Base-by-base conservation (phyloP, 805 yeast species). In the Candida anglica region DNA sequence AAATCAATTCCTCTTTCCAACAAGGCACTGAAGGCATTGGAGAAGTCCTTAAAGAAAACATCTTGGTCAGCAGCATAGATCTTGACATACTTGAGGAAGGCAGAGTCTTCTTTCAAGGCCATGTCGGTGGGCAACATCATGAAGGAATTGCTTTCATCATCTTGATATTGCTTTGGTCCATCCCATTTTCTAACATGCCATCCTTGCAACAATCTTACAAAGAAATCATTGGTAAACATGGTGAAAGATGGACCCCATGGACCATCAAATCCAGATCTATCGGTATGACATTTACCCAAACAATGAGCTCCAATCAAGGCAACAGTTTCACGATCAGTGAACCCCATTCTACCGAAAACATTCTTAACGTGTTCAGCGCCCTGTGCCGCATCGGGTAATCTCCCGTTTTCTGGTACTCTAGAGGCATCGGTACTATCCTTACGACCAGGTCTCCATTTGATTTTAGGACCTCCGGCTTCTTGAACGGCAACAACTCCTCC, bases 361-460 rank as follows among this genome's bases (percentile, higher is more conserved):
- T 66, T 64, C 45, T 81, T 71, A 11, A 86, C 79, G 50, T 86
- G 88, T 16, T 65, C 62, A 2, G 81, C 73, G 33, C 77, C 88
- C 48, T 68, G 56, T 4, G 79, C 58, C 17, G 88, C 94, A 50
- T 81, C 77, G 5, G 95, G 95, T 29, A 86, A 66, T 51, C 85
- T 70, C 11, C 84, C 87, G 51, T 77, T 80, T 14, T 75, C 75
- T 21, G 88, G 85, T 11, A 71, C 71, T 27, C 75, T 71, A 14
- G 48, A 41, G 13, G 62, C 50, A 39, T 71, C 79, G 2, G 55
- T 58, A 24, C 43, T 36, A 53, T 86, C 87, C 6, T 71, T 64
- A 57, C 95, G 69, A 27, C 95, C 96, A 6, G 93, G 81, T 58
- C 78, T 79, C 96, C 96, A 87, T 14, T 73, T 69, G 37, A 86